Base-by-base conservation (phyloP, 192 early-diverging fungal species). In the Coemansia sp. region DNA sequence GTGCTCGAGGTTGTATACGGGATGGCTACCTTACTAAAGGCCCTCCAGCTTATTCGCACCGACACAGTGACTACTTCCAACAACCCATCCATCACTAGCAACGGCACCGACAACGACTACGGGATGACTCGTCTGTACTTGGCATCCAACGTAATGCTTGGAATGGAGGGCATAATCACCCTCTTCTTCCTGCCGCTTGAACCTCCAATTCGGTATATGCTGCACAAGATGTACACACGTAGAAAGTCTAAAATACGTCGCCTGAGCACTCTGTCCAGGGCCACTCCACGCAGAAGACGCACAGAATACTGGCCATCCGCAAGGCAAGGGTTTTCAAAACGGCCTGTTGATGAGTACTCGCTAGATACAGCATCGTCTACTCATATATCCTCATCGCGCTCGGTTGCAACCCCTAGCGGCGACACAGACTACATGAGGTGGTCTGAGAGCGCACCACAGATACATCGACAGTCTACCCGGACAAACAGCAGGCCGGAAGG, bases 181-280 rank as follows among this genome's bases (percentile, higher is more conserved):
- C 57, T 81, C 36, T 69, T 69, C 42, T 72, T 81, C 12, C 62
- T 81, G 55, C 78, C 78, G 8, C 63, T 81, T 15, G 78, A 81
- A 56, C 78, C 78, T 46, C 78, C 78, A 6, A 81, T 81, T 46
- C 56, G 77, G 19, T 66, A 74, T 18, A 79, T 79, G 77, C 68
- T 79, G 41, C 65, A 69, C 19, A 67, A 49, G 13, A 67, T 71
- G 68, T 79, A 79, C 63, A 37, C 65, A 59, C 77, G 68, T 8
- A 61, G 66, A 37, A 73, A 66, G 46, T 67, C 63, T 0, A 71
- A 67, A 46, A 22, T 78, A 41, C 64, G 62, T 8, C 67, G 72
- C 32, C 62, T 73, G 39, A 62, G 72, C 43, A 79, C 77, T 1
- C 40, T 63, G 18, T 47, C 60, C 6, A 62, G 68, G 36, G 10